Conservation (phyloP, 1,284 basidiomycete genomes). For the Ustilago bromivora region DNA sequence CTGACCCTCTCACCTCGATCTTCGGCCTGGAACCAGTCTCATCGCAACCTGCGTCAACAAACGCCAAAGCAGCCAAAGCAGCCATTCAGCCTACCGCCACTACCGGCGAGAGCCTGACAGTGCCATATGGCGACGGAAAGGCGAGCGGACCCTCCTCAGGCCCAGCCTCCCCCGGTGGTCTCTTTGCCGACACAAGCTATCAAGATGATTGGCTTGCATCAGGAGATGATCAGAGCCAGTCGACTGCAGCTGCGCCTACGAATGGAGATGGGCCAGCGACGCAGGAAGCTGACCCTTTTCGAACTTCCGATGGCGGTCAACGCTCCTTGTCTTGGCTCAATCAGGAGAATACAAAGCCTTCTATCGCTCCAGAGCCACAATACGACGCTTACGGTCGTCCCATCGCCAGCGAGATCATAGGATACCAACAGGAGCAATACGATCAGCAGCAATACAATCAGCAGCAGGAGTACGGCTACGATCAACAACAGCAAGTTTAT, state of each 20-base stretch:
- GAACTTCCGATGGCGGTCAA: slow-evolving; percentile 30
- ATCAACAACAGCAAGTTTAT: slow-evolving; percentile 28
- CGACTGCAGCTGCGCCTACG: not conserved
- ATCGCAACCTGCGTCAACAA: not conserved
- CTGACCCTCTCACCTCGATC: slow-evolving; percentile 24
- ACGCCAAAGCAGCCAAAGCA: not conserved
- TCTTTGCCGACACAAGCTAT: slow-evolving; percentile 44
- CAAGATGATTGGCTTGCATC: slow-evolving; percentile 52
- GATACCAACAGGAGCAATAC: slow-evolving; percentile 27
- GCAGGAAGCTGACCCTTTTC: slow-evolving; percentile 30
- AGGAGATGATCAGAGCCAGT: slow-evolving; percentile 9
- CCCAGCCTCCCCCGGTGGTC: slow-evolving; percentile 38
- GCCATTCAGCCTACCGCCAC: not conserved
- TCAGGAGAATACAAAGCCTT: slow-evolving; percentile 3
- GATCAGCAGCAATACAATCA: slow-evolving; percentile 35
- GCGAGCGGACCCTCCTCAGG: slow-evolving; percentile 19
- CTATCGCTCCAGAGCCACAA: slow-evolving; percentile 18
- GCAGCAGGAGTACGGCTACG: slow-evolving; percentile 21
- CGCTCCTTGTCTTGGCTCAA: slow-evolving; percentile 40
- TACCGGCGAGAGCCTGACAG: slow-evolving; percentile 10
- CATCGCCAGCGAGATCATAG: slow-evolving; percentile 24
- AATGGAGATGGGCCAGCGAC: slow-evolving; percentile 1
- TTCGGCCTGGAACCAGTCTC: slow-evolving; percentile 20
- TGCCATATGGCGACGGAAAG: slow-evolving; percentile 20
- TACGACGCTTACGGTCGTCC: slow-evolving; percentile 41